Evolutionary conservation across 257 asterid genomes (phyloP), one percentile per base, ranked within the genome.

Genomic region (Solanum pinnatisectum): DNA sequence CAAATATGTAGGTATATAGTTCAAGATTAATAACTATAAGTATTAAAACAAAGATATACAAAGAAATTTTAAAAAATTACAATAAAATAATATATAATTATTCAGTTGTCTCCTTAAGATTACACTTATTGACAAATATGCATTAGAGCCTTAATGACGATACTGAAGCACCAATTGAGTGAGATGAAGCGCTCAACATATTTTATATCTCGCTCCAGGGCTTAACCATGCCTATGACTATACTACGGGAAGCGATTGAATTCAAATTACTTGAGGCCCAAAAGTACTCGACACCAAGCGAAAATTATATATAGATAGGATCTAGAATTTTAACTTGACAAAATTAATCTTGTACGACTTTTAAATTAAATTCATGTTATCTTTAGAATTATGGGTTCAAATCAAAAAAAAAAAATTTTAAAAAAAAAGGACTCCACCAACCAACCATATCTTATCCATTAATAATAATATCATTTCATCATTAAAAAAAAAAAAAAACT

Each of bases 381-480:
- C 44, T 33, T 33, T 72, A 33, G 33, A 72, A 33, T 20, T 20
- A 73, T 20, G 16, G 13, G 15, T 20, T 20, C 82, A 36, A 36
- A 20, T 20, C 78, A 16, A 33, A 8, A 20, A 86, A 27, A 3
- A 8, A 20, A 86, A 27, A 3, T n/a, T n/a, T n/a, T n/a, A n/a
- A n/a, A n/a, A n/a, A 8, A 20, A 86, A 27, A 3, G 79, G 84
- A 15, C 81, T 13, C 52, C 52, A 52, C 93, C 93, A 87, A 65
- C 92, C 93, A 87, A 71, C 84, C 91, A 90, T 81, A 78, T 84
- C 91, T 91, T 90, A 93, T 91, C 92, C 90, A 63, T 37, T 59
- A 59, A 84, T 13, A n/a, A 63, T 4, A 0, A 74, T 49, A 82
- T 39, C 5, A 32, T 82, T 30, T 82, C 86, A 60, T 63, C 63